Conservation (phyloP, 139 green algal genomes). For the Klebsormidium nitens region DNA sequence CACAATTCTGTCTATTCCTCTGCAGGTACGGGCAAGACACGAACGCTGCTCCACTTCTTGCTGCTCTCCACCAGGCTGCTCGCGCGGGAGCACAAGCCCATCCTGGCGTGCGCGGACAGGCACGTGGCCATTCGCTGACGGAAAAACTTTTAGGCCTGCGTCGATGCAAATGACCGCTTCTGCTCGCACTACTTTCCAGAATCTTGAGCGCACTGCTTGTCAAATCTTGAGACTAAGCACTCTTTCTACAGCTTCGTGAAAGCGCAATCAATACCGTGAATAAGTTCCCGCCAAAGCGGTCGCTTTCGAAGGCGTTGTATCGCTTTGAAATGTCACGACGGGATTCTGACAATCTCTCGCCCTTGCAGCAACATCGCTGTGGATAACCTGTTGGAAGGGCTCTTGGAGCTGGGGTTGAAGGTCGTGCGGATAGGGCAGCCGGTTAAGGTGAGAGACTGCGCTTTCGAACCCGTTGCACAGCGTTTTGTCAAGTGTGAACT, state of each 20-base stretch:
- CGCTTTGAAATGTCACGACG: background rate
- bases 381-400: slow-evolving; percentile 85
- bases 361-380: slow-evolving; percentile 53
- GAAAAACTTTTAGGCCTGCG: background rate
- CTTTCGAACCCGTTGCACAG: background rate
- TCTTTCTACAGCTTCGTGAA: background rate
- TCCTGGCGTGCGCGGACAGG: slow-evolving; percentile 37
- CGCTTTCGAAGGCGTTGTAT: background rate
- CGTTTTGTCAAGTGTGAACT: too few relatives aligned
- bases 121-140: background rate
- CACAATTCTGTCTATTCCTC: background rate
- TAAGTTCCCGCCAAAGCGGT: background rate
- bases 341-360: background rate
- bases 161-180: background rate
- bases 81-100: background rate
- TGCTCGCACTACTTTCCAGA: background rate
- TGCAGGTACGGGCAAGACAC: slow-evolving; percentile 35
- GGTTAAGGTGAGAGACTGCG: slow-evolving; percentile 19
- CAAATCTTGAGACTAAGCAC: background rate
- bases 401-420: slow-evolving; percentile 51
- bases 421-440: slow-evolving; percentile 71
- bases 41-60: slow-evolving; percentile 34
- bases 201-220: background rate
- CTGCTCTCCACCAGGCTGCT: background rate
- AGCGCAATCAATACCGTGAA: background rate